These are phyloP conservation scores for Dactylorhiza incarnata DNA, from an alignment of 106 monocot species.

Conservation along the genomic window DNA sequence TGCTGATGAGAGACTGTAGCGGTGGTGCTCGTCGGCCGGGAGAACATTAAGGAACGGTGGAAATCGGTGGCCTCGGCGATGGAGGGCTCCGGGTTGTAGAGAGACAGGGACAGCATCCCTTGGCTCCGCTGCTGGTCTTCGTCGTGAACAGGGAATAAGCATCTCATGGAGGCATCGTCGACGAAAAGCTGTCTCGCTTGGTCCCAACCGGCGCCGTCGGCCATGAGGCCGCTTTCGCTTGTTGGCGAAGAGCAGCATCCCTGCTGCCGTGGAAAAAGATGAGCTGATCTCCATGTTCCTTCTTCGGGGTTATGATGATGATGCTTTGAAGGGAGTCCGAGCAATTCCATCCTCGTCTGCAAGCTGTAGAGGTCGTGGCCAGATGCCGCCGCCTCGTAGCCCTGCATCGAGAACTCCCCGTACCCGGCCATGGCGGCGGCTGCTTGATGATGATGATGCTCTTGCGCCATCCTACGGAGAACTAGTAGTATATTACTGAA, in stretches of 20 bases:
- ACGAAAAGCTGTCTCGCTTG: constrained; percentile 11
- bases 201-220: constrained; percentile 7
- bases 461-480: not conserved
- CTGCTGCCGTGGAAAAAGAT: not conserved
- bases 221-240: not conserved
- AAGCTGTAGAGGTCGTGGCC: constrained; percentile 38
- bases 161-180: constrained; percentile 26
- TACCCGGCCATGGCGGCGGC: not conserved
- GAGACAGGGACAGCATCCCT: constrained; percentile 37
- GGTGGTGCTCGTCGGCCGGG: not conserved
- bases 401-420: constrained; percentile 15
- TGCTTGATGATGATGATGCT: constrained; percentile 6
- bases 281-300: constrained; percentile 1
- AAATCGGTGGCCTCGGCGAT: not conserved
- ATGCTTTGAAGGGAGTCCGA: constrained; percentile 31
- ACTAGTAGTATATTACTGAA: not conserved
- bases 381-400: constrained; percentile 5
- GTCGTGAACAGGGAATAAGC: constrained; percentile 25
- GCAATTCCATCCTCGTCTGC: constrained; percentile 50
- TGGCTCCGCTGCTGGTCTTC: constrained; percentile 16
- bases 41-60: not conserved
- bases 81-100: constrained; percentile 18
- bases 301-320: constrained; percentile 13
- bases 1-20: constrained; percentile 1
- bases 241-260: constrained; percentile 1